These are phyloP conservation scores for Phylloporus sp. DNA, from an alignment of 768 basidiomycete genomes.

Conservation along the genomic window DNA sequence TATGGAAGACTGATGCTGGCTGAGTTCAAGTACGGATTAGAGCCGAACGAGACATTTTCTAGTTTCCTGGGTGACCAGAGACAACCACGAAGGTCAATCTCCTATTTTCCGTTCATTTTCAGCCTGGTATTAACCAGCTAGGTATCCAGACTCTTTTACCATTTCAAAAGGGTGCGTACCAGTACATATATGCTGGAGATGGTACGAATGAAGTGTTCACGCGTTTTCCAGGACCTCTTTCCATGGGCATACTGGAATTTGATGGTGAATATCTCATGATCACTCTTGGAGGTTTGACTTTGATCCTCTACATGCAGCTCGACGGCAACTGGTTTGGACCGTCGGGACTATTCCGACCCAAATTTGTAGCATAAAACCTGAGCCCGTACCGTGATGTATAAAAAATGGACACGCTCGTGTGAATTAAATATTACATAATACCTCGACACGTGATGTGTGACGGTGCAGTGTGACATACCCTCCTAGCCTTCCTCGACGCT, in stretches of 20 bases:
- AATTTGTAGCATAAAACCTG: conserved; percentile 26
- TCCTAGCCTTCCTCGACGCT: conserved; percentile 12
- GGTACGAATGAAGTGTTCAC: not conserved
- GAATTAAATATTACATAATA: too few relatives aligned
- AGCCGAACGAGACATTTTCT: conserved; percentile 83
- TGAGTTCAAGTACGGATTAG: conserved; percentile 90
- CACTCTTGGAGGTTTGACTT: not conserved
- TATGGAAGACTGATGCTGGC: conserved; percentile 82
- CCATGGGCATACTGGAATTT: conserved; percentile 68
- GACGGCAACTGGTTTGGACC: conserved; percentile 47
- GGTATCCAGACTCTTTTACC: conserved; percentile 62
- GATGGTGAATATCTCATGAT: conserved; percentile 45
- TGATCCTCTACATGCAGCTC: conserved; percentile 22
- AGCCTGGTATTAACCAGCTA: conserved; percentile 4
- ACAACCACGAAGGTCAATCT: conserved; percentile 59
- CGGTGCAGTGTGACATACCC: not conserved
- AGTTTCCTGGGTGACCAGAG: conserved; percentile 65
- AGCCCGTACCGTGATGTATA: conserved; percentile 4
- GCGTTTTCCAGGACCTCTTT: conserved; percentile 26
- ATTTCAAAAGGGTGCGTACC: conserved; percentile 68
- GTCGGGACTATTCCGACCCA: conserved; percentile 37
- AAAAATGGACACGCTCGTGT: too few relatives aligned
- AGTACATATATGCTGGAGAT: not conserved
- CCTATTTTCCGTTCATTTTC: not conserved
- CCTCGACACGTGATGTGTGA: conserved; percentile 3